phyloP scores from a whole-genome alignment of 768 basidiomycete genomes.

The Pleurotus tuber-regium region DNA sequence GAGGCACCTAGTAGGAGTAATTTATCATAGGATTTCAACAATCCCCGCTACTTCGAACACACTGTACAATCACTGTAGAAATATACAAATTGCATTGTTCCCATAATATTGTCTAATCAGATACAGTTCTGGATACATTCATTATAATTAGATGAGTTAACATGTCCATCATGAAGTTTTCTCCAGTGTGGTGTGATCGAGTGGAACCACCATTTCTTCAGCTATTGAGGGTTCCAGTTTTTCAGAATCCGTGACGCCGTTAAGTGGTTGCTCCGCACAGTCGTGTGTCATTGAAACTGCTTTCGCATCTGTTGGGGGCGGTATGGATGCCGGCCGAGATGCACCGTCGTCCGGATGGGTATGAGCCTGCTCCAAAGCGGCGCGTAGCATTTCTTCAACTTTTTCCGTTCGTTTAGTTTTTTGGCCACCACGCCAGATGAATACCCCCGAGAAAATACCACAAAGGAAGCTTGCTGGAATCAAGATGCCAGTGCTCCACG shows the following conservation, averaged over 20 bases:
- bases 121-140: background rate
- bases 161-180: background rate
- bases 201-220: slow-evolving; percentile 2
- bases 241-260: background rate
- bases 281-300: background rate
- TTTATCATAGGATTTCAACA: slow-evolving; percentile 67
- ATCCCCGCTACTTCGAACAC: slow-evolving; percentile 42
- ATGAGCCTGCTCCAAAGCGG: slow-evolving; percentile 29
- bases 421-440: slow-evolving; percentile 73
- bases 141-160: background rate
- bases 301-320: no score
- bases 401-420: slow-evolving; percentile 65
- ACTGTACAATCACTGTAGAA: slow-evolving; percentile 22
- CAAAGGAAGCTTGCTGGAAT: slow-evolving; percentile 76
- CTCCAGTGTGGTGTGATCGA: background rate
- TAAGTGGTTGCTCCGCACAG: background rate
- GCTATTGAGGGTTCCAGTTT: background rate
- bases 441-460: slow-evolving; percentile 68
- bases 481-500: slow-evolving; percentile 65
- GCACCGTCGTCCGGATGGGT: no score
- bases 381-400: slow-evolving; percentile 59
- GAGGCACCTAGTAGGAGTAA: background rate
- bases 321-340: no score
- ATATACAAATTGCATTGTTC: background rate
- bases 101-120: background rate